Evolutionary conservation across 768 basidiomycete species (phyloP).

Genomic region (Lyophyllum semitale): DNA sequence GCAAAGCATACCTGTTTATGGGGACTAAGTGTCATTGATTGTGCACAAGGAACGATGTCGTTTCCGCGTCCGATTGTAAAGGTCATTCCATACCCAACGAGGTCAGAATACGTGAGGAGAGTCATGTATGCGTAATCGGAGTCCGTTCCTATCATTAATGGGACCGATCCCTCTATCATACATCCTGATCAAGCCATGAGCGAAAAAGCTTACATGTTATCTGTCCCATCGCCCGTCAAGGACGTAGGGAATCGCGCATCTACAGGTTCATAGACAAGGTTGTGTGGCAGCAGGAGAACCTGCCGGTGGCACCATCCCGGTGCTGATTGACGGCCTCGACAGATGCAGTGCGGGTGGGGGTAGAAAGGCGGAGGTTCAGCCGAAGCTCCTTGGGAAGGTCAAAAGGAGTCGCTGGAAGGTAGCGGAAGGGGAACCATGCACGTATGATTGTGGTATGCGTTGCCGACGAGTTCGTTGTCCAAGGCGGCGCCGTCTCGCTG

Average conservation of each 20-base stretch:
- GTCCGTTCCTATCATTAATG: constrained; percentile 81
- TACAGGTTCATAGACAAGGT: constrained; percentile 25
- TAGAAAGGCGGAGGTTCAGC: too few relatives aligned
- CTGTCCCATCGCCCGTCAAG: constrained; percentile 87
- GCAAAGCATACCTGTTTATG: constrained; percentile 70
- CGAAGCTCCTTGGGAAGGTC: too few relatives aligned
- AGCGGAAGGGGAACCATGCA: too few relatives aligned
- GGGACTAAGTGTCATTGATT: neutral
- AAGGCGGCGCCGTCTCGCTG: too few relatives aligned
- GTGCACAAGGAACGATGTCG: constrained; percentile 53
- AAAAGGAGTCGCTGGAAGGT: too few relatives aligned
- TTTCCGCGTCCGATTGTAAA: constrained; percentile 95
- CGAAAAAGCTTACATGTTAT: constrained; percentile 73
- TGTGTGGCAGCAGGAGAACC: constrained; percentile 12
- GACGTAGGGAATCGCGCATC: constrained; percentile 94
- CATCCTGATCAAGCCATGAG: neutral
- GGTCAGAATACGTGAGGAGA: constrained; percentile 70
- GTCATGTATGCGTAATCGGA: constrained; percentile 95
- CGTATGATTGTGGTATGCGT: too few relatives aligned
- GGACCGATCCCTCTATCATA: neutral
- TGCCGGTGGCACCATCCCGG: constrained; percentile 53
- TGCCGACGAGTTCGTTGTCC: too few relatives aligned
- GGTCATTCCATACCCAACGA: constrained; percentile 91
- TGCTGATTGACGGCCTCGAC: neutral
- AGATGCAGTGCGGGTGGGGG: neutral